Evolutionary conservation across 176 grass and related monocot species (phyloP).

Genomic region (Triticum monococcum): DNA sequence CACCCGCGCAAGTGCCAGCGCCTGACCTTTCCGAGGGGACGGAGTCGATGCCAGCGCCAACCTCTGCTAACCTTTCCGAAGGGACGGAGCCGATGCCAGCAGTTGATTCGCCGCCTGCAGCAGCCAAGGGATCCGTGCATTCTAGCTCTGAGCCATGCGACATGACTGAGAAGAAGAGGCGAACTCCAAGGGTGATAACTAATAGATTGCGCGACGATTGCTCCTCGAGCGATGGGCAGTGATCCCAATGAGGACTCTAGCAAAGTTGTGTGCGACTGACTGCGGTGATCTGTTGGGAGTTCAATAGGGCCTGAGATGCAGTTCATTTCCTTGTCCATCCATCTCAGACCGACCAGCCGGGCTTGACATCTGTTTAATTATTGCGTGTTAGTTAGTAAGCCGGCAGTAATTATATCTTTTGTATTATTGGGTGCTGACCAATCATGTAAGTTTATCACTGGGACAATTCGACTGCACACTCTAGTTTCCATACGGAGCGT

Average conservation of each 20-base stretch:
- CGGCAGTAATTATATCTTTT: too few species aligned
- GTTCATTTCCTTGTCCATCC: neutral
- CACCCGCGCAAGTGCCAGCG: neutral
- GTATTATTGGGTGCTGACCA: too few species aligned
- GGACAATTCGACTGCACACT: too few species aligned
- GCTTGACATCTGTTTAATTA: too few species aligned
- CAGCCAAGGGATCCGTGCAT: neutral
- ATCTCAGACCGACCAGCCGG: neutral
- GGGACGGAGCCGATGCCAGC: conserved; percentile 36
- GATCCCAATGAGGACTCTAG: neutral
- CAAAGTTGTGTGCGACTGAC: neutral
- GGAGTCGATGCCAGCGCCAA: neutral
- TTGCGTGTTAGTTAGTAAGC: too few species aligned
- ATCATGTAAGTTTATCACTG: too few species aligned
- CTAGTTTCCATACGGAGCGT: too few species aligned
- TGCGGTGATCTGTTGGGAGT: neutral
- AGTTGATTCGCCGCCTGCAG: conserved; percentile 24
- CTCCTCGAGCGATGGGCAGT: neutral
- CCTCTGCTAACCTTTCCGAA: conserved; percentile 3
- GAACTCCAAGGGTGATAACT: neutral
- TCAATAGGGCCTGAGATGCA: neutral
- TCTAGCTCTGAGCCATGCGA: conserved; percentile 47
- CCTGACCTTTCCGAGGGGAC: too few species aligned
- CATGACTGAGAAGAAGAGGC: conserved; percentile 45
- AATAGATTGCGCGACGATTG: neutral